Percentiles rank a stretch among this genome's conserved stretches.
Evolutionary conservation across 2,329 filamentous ascomycete genomes (phyloP).

Genomic region (Xylariaceae sp.): DNA sequence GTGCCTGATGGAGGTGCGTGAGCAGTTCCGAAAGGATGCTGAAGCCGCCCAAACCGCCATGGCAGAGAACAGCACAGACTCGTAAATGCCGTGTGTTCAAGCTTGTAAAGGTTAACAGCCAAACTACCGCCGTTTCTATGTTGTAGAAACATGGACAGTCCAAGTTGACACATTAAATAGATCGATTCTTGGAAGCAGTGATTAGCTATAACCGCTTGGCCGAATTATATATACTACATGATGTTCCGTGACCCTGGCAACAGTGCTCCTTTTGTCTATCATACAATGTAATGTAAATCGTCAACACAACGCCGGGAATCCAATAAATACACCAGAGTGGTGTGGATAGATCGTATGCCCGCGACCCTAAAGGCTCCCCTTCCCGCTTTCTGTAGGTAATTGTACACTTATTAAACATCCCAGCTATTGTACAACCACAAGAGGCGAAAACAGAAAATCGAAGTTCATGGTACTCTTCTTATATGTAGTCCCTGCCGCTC

Average conservation of each 20-base stretch:
- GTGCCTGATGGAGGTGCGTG: slow-evolving; percentile 55
- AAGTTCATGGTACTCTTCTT: slow-evolving; percentile 20
- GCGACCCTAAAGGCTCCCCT: slow-evolving; percentile 12
- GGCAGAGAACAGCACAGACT: not conserved
- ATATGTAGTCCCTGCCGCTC: slow-evolving; percentile 82
- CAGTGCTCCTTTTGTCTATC: slow-evolving; percentile 26
- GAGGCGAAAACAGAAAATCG: slow-evolving; percentile 2
- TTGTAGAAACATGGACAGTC: slow-evolving; percentile 1
- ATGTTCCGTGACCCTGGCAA: slow-evolving; percentile 12
- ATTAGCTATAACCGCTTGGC: slow-evolving; percentile 2
- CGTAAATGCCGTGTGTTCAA: too few relatives aligned
- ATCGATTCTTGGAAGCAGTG: slow-evolving; percentile 3
- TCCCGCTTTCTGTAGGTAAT: slow-evolving; percentile 19
- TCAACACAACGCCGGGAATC: slow-evolving; percentile 21
- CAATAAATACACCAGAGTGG: slow-evolving; percentile 28
- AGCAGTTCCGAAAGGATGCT: slow-evolving; percentile 39
- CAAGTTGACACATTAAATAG: slow-evolving; percentile 5
- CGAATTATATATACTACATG: slow-evolving; percentile 10
- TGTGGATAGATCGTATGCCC: slow-evolving; percentile 22
- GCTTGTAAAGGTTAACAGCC: too few relatives aligned
- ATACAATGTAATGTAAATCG: slow-evolving; percentile 25
- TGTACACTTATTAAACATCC: slow-evolving; percentile 29
- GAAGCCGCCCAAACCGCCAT: not conserved
- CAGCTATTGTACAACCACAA: slow-evolving; percentile 20
- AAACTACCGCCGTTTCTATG: too few relatives aligned